These are phyloP conservation scores for Papilionanthe hybrid DNA, from an alignment of 116 monocot species.

Conservation along the genomic window DNA sequence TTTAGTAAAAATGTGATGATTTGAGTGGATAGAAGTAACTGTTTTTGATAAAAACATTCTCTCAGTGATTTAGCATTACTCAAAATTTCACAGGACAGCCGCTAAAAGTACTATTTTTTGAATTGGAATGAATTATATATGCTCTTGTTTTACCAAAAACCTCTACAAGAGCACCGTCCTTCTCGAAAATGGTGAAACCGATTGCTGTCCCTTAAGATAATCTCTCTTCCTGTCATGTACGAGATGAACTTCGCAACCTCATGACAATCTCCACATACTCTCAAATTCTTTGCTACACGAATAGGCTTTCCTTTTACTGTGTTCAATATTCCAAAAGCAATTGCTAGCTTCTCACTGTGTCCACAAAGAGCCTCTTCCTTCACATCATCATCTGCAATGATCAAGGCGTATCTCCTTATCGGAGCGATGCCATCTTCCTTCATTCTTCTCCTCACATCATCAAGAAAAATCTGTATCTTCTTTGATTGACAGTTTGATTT, in stretches of 20 bases:
- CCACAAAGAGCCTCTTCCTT: conserved; percentile 41
- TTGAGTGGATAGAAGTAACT: too few relatives aligned
- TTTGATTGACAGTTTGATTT: conserved; percentile 32
- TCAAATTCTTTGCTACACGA: conserved; percentile 41
- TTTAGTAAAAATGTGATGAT: too few relatives aligned
- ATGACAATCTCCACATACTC: conserved; percentile 51
- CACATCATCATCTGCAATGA: conserved; percentile 15
- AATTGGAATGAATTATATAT: too few relatives aligned
- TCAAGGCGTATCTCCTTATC: conserved; percentile 26
- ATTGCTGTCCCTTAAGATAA: conserved; percentile 47
- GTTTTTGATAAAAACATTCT: too few relatives aligned
- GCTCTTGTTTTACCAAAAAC: conserved; percentile 20
- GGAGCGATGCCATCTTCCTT: conserved; percentile 25
- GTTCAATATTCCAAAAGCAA: conserved; percentile 56
- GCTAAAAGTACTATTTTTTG: too few relatives aligned
- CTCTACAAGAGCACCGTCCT: conserved; percentile 59
- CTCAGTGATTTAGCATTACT: too few relatives aligned
- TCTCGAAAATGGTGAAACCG: conserved; percentile 50
- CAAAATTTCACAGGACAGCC: too few relatives aligned
- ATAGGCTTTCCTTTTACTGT: conserved; percentile 29
- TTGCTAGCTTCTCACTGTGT: conserved; percentile 49
- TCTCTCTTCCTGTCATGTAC: conserved; percentile 35
- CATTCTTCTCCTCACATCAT: conserved; percentile 29
- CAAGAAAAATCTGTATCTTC: conserved; percentile 33
- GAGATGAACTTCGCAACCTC: conserved; percentile 40